Evolutionary conservation across 805 yeast species (phyloP).

Genomic region (Candida awuae): DNA sequence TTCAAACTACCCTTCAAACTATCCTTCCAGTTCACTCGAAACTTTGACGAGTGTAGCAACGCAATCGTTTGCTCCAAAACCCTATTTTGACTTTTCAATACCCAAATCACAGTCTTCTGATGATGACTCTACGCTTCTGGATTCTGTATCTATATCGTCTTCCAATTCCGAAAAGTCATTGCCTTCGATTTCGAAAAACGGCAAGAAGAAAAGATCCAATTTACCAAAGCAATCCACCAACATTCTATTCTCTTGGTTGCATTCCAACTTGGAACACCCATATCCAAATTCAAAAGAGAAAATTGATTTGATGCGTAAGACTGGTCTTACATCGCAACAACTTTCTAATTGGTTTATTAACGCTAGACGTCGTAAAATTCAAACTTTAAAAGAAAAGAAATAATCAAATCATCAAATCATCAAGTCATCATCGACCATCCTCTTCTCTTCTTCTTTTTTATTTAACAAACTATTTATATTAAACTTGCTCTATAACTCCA

Average conservation of each 20-base stretch:
- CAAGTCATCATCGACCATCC: neutral
- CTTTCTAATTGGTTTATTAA: conserved; percentile 56
- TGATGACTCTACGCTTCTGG: too few species aligned
- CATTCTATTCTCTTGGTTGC: conserved; percentile 45
- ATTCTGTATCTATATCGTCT: too few species aligned
- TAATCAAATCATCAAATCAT: neutral
- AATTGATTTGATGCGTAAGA: conserved; percentile 42
- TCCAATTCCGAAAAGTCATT: too few species aligned
- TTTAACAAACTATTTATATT: too few species aligned
- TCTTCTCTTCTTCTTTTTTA: conserved; percentile 1
- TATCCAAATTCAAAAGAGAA: conserved; percentile 54
- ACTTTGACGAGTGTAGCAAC: conserved; percentile 12
- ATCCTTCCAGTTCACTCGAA: conserved; percentile 3
- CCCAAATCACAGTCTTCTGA: conserved; percentile 2
- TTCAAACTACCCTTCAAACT: too few species aligned
- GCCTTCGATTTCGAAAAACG: neutral
- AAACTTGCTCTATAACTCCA: conserved; percentile 30
- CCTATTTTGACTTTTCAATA: conserved; percentile 4
- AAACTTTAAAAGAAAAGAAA: conserved; percentile 34
- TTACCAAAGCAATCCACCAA: conserved; percentile 54
- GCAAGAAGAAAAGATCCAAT: conserved; percentile 38
- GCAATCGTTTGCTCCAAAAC: conserved; percentile 12
- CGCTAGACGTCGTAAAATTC: conserved; percentile 53
- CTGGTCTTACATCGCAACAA: conserved; percentile 53
- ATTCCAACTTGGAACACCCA: conserved; percentile 50